Percentiles rank a stretch among this genome's conserved stretches.
These are phyloP conservation scores for Chrysosporium keratinophilum DNA, from an alignment of 2,329 filamentous ascomycete species.

Conservation along the genomic window DNA sequence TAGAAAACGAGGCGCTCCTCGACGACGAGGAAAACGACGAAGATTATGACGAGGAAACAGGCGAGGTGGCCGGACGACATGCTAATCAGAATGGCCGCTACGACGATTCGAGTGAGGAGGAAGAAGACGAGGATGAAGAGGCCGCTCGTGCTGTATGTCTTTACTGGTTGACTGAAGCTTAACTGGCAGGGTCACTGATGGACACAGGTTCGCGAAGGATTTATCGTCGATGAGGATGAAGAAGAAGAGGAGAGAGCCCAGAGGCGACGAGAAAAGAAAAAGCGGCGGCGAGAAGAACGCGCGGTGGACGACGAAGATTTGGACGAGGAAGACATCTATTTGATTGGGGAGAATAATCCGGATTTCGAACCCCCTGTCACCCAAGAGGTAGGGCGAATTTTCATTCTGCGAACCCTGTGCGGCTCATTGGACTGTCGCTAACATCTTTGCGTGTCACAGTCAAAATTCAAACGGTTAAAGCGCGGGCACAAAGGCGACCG, in stretches of 20 bases:
- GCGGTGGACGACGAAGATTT: constrained; percentile 74
- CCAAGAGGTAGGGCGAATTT: constrained; percentile 50
- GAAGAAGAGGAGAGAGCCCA: constrained; percentile 59
- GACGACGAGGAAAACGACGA: constrained; percentile 79
- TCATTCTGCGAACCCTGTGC: background rate
- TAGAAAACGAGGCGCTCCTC: constrained; percentile 76
- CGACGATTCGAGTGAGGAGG: constrained; percentile 84
- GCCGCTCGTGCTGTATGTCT: constrained; percentile 60
- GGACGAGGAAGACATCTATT: constrained; percentile 89
- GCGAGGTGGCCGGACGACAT: constrained; percentile 42
- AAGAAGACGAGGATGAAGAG: constrained; percentile 85
- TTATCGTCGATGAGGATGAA: constrained; percentile 89
- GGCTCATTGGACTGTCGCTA: constrained; percentile 2
- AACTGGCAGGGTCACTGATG: constrained; percentile 10
- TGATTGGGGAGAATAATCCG: constrained; percentile 75
- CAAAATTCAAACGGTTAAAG: constrained; percentile 94
- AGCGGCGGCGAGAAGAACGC: constrained; percentile 64
- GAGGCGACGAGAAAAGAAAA: constrained; percentile 57
- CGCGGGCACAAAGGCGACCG: constrained; percentile 68
- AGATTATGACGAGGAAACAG: constrained; percentile 67
- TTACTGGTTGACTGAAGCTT: background rate
- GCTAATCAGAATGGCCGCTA: constrained; percentile 40
- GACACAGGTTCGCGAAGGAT: constrained; percentile 72
- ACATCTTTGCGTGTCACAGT: constrained; percentile 23
- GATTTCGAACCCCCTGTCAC: constrained; percentile 57